phyloP scores from a whole-genome alignment of 768 basidiomycete genomes.

The Piloderma croceum region DNA sequence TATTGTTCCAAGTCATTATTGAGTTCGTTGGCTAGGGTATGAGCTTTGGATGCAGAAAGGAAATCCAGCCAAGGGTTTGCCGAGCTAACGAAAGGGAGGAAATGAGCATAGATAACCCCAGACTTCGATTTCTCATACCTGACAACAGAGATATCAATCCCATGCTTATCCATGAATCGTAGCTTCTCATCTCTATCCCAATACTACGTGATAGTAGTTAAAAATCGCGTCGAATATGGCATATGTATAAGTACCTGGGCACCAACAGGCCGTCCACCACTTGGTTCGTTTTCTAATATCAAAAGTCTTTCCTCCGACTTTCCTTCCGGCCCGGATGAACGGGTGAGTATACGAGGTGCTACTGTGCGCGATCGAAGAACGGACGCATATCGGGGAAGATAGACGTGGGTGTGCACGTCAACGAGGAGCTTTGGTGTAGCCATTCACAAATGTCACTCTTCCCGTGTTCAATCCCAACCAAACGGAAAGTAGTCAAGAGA shows the following conservation, averaged over 20 bases:
- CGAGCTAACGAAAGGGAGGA: conserved; percentile 42
- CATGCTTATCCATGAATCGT: conserved; percentile 79
- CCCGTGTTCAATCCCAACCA: background rate
- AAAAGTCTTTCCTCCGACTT: conserved; percentile 61
- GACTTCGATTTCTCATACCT: conserved; percentile 40
- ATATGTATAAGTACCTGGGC: conserved; percentile 45
- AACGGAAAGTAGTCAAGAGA: background rate
- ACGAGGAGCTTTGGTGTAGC: conserved; percentile 42
- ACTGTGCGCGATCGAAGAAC: conserved; percentile 57
- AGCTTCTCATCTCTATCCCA: conserved; percentile 78
- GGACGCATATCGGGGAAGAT: conserved; percentile 72
- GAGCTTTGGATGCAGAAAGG: conserved; percentile 62
- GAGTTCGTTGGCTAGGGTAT: conserved; percentile 58
- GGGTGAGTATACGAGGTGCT: conserved; percentile 63
- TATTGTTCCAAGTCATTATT: conserved; percentile 77
- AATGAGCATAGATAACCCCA: background rate
- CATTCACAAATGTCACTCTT: conserved; percentile 1
- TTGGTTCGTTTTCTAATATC: conserved; percentile 77
- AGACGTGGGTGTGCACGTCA: conserved; percentile 85
- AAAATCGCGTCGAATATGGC: background rate
- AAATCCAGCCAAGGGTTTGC: conserved; percentile 95
- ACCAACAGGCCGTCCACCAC: conserved; percentile 74
- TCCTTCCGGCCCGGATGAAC: conserved; percentile 36
- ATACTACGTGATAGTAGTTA: conserved; percentile 48
- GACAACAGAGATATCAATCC: conserved; percentile 73